phyloP scores from a whole-genome alignment of 2,329 filamentous ascomycete species.

The Lasiodiplodia theobromae region DNA sequence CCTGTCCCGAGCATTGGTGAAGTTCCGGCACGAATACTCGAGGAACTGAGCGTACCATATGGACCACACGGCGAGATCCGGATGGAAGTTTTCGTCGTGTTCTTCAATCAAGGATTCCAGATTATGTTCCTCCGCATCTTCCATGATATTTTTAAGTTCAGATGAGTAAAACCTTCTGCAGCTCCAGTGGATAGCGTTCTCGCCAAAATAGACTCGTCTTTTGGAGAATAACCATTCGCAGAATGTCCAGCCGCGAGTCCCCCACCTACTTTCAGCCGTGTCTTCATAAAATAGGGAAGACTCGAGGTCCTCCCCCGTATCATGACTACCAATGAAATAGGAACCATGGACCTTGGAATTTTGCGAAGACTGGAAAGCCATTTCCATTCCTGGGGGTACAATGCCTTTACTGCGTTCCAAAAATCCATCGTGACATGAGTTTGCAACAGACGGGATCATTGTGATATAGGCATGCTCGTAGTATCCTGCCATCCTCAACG shows the following conservation, averaged over 20 bases:
- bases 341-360: not conserved
- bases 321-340: not conserved
- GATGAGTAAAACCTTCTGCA: not conserved
- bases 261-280: not conserved
- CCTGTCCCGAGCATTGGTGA: not conserved
- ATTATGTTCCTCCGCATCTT: not conserved
- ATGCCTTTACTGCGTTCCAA: not conserved
- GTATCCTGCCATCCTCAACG: constrained; percentile 19
- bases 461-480: constrained; percentile 30
- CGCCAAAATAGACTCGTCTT: not conserved
- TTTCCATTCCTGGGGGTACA: not conserved
- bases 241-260: not conserved
- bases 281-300: constrained; percentile 1
- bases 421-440: not conserved
- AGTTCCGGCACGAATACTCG: not conserved
- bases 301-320: not conserved
- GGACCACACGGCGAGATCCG: not conserved
- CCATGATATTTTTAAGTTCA: not conserved
- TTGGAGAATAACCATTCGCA: constrained; percentile 8
- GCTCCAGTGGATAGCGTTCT: constrained; percentile 3
- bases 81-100: not conserved
- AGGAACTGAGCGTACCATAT: not conserved
- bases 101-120: not conserved
- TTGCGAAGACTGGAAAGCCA: not conserved
- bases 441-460: constrained; percentile 11